Evolutionary conservation across 257 asterid genomes (phyloP), one percentile per base, ranked within the genome.

Genomic region (Scutellaria galericulata): DNA sequence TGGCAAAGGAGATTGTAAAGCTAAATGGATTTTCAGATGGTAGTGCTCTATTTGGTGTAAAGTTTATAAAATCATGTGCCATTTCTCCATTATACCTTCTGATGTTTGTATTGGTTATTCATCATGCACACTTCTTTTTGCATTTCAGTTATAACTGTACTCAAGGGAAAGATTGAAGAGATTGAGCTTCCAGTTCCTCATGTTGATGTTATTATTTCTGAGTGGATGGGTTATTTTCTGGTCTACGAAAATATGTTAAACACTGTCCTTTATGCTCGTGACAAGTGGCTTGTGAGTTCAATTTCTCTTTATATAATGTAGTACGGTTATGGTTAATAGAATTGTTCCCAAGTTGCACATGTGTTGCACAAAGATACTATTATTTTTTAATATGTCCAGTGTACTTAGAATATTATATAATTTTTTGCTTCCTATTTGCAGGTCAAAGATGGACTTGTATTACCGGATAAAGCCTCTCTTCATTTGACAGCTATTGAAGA

Each of bases 151-250:
- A 83, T 95, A 71, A 90, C 99, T 0, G 90, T 95, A 71, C 88
- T 95, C 7, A 90, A 90, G 85, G 99, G 99, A 58, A 95, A 95
- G 85, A 82, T 95, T 71, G 99, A 95, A 84, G 98, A 95, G 77
- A 81, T 92, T 75, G 98, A 92, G 81, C 97, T 95, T 78, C 99
- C 99, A 58, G 98, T 92, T 78, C 62, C 92, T 76, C 79, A 92
- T 77, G 99, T 95, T 64, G 99, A 95, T 84, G 37, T 95, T 40
- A 95, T 95, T 62, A 90, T 95, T 71, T 95, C 99, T 5, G 99
- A 95, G 83, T 93, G 98, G 98, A 93, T 93, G 98, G 98, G 98
- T 24, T 83, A 93, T 79, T 93, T 93, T 79, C 73, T 93, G 71
- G 90, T 93, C 31, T 93, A 93, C 15, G 98, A 93, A 75, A 91